Conservation (phyloP, 257 asterid species). For the Solanum paucissectum region DNA sequence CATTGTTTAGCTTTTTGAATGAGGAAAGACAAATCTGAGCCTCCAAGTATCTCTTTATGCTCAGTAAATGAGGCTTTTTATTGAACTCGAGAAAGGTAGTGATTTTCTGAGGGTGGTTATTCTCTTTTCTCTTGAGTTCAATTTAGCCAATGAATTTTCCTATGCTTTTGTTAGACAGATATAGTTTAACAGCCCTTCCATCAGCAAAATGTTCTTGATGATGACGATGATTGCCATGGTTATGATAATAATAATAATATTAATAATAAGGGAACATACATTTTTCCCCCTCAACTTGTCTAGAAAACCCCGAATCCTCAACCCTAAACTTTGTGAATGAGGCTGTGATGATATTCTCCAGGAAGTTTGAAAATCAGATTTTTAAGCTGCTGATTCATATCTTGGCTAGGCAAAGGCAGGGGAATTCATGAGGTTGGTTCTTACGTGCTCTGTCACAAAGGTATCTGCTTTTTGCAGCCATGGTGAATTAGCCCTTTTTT, state of each 20-base stretch:
- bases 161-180: neutral
- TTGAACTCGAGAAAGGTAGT: neutral
- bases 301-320: neutral
- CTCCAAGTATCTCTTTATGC: neutral
- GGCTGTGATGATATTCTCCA: neutral
- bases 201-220: neutral
- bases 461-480: neutral
- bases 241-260: neutral
- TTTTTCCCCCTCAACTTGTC: neutral
- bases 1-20: neutral
- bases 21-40: neutral
- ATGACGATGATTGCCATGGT: neutral
- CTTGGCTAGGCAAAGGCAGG: slow-evolving; percentile 14
- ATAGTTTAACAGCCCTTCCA: neutral
- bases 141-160: neutral
- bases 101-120: neutral
- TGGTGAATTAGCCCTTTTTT: neutral
- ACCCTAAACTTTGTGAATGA: neutral
- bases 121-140: neutral
- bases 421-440: neutral
- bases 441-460: neutral
- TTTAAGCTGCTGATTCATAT: neutral
- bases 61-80: neutral
- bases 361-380: neutral
- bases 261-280: neutral